Conservation (phyloP, 2,329 filamentous ascomycete genomes). For the Colletotrichum tanaceti region DNA sequence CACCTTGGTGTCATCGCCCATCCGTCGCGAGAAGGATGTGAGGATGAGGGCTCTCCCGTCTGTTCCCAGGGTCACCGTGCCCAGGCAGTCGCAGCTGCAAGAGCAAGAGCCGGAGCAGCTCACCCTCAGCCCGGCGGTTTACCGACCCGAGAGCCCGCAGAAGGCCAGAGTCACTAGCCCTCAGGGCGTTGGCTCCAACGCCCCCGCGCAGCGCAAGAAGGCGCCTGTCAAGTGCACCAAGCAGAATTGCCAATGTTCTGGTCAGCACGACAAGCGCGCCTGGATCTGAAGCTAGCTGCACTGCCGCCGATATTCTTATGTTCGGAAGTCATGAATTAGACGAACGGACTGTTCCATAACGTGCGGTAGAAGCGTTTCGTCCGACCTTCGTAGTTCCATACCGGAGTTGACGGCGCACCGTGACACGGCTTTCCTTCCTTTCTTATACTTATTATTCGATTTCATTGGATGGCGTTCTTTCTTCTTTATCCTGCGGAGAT, state of each 20-base stretch:
- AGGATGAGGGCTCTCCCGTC: slow-evolving; percentile 55
- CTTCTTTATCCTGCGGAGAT: slow-evolving; percentile 38
- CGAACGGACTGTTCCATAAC: not conserved
- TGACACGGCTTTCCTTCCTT: slow-evolving; percentile 25
- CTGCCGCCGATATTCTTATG: slow-evolving; percentile 40
- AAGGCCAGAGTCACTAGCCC: slow-evolving; percentile 56
- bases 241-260: slow-evolving; percentile 40
- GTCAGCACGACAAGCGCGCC: slow-evolving; percentile 43
- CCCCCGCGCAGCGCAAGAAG: slow-evolving; percentile 35
- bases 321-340: slow-evolving; percentile 34
- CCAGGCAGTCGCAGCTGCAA: slow-evolving; percentile 27
- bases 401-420: slow-evolving; percentile 38
- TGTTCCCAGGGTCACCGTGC: slow-evolving; percentile 45
- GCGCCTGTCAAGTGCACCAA: slow-evolving; percentile 37
- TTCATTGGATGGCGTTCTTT: slow-evolving; percentile 40
- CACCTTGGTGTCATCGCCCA: slow-evolving; percentile 31
- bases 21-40: slow-evolving; percentile 47
- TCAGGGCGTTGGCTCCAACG: slow-evolving; percentile 56
- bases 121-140: slow-evolving; percentile 64
- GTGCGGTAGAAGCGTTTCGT: slow-evolving; percentile 38
- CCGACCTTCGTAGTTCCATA: slow-evolving; percentile 16
- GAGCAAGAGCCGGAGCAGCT: slow-evolving; percentile 47
- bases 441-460: slow-evolving; percentile 35
- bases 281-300: slow-evolving; percentile 47
- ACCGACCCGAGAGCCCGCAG: slow-evolving; percentile 56